Conservation (phyloP, 2,329 filamentous ascomycete genomes). For the Calonectria crousiana region DNA sequence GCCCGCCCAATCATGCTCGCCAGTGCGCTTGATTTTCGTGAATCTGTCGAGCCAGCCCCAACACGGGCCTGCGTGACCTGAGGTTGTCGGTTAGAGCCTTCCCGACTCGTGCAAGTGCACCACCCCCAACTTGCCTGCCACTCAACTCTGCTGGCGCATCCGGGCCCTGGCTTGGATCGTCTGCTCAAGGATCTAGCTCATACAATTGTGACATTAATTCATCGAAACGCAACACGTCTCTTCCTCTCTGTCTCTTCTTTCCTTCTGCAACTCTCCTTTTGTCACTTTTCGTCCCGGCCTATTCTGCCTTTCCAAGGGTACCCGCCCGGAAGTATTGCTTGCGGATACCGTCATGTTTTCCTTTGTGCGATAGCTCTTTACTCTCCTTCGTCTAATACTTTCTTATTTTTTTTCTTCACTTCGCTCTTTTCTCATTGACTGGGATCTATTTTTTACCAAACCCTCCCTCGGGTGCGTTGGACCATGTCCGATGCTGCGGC, state of each 20-base stretch:
- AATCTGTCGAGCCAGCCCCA: constrained; percentile 36
- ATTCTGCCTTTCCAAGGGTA: constrained; percentile 21
- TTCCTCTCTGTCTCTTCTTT: constrained; percentile 30
- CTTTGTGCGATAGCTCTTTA: constrained; percentile 22
- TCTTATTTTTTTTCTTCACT: constrained; percentile 42
- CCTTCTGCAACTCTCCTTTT: constrained; percentile 21
- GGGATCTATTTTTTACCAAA: constrained; percentile 12
- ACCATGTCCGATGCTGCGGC: constrained; percentile 1
- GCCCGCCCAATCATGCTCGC: constrained; percentile 38
- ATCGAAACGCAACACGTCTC: constrained; percentile 12
- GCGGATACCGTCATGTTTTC: constrained; percentile 29
- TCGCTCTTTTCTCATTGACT: constrained; percentile 45
- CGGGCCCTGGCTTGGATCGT: constrained; percentile 10
- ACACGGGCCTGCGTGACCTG: constrained; percentile 44
- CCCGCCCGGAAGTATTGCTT: constrained; percentile 23
- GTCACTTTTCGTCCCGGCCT: constrained; percentile 29
- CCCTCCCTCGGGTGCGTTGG: not conserved
- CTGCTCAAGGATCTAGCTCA: constrained; percentile 19
- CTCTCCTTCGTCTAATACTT: constrained; percentile 47
- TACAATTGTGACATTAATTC: constrained; percentile 5
- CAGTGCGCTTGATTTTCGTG: constrained; percentile 28
- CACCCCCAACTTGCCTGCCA: not conserved
- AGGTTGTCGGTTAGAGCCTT: constrained; percentile 37
- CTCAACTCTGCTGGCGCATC: not conserved
- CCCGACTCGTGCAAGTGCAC: constrained; percentile 27